Base-by-base conservation (phyloP, 805 yeast species). In the Kuraishia ogatae region DNA sequence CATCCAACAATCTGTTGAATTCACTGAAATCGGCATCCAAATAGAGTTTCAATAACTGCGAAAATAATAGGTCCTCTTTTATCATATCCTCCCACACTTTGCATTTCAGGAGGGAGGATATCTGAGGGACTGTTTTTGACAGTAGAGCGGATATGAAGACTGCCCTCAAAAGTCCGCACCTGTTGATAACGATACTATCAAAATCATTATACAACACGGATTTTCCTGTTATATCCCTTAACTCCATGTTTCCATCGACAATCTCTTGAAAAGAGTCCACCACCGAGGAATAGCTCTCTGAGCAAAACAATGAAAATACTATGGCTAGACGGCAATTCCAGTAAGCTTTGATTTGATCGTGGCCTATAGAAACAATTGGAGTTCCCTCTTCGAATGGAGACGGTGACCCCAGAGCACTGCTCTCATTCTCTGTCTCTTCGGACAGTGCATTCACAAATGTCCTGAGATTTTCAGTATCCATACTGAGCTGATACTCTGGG, bases 241-340 rank as follows among this genome's bases (percentile, higher is more conserved):
- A 17, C 43, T 35, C 43, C 24, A 51, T 52, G 21, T 21, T 26
- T 6, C 17, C 21, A 19, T 47, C 13, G 19, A 59, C 7, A 2
- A 66, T 50, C 5, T 29, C 50, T 4, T 61, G 59, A 53, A 63
- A 62, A 10, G 61, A 63, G 2, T 59, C 59, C 21, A 62, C 62
- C 39, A 64, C 68, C 1, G 51, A 50, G 3, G 53, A 50, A 49
- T 65, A 69, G 53, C 66, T 61, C 50, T 60, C 60, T 20, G 57
- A 54, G 23, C 61, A 54, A 55, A 67, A 70, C 22, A 56, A 48
- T 1, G 64, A 62, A 48, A 63, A 66, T 5, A 69, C 13, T 19
- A 66, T 48, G 47, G 60, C 57, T 69, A 69, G 68, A 20, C 66
- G 60, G 35, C 70, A 62, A 17, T 60, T 64, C 66, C 66, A 69